Percentiles rank a stretch among this genome's conserved stretches.
phyloP scores from a whole-genome alignment of 169 alveolate species.

The Babesia bigemina region DNA sequence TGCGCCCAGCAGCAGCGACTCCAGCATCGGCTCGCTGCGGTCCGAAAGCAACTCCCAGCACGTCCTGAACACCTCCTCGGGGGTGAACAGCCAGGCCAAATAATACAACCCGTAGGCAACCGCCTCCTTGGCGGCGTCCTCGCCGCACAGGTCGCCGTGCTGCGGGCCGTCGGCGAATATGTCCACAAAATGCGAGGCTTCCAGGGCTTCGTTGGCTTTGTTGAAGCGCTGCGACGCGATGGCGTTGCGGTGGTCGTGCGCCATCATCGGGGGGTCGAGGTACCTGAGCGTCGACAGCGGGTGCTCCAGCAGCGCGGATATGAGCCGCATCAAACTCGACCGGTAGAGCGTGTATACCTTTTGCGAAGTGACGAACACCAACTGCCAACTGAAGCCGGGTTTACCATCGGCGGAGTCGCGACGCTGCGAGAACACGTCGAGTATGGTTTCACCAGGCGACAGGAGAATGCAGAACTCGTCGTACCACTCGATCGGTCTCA shows the following conservation, averaged over 20 bases:
- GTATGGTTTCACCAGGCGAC: slow-evolving; percentile 39
- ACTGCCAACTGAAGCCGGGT: not conserved
- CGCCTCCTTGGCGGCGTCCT: slow-evolving; percentile 6
- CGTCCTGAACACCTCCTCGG: slow-evolving; percentile 44
- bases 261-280: slow-evolving; percentile 16
- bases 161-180: slow-evolving; percentile 19
- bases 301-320: slow-evolving; percentile 19
- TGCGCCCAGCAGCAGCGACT: not conserved
- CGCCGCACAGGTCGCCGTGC: slow-evolving; percentile 27
- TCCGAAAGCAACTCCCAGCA: slow-evolving; percentile 30
- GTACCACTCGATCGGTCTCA: slow-evolving; percentile 53
- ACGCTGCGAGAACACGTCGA: slow-evolving; percentile 10
- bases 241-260: slow-evolving; percentile 10
- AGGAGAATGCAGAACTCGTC: slow-evolving; percentile 46
- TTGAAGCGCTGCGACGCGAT: not conserved
- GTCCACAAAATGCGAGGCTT: slow-evolving; percentile 27
- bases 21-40: slow-evolving; percentile 9
- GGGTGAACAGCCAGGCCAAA: slow-evolving; percentile 57
- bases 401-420: not conserved
- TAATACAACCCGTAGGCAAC: slow-evolving; percentile 57
- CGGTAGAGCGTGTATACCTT: slow-evolving; percentile 9
- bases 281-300: slow-evolving; percentile 12
- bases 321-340: not conserved
- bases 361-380: slow-evolving; percentile 18
- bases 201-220: not conserved